Percentiles rank a stretch among this genome's conserved stretches.
Evolutionary conservation across 2,329 filamentous ascomycete species (phyloP).

Genomic region (Fonsecaea monophora): DNA sequence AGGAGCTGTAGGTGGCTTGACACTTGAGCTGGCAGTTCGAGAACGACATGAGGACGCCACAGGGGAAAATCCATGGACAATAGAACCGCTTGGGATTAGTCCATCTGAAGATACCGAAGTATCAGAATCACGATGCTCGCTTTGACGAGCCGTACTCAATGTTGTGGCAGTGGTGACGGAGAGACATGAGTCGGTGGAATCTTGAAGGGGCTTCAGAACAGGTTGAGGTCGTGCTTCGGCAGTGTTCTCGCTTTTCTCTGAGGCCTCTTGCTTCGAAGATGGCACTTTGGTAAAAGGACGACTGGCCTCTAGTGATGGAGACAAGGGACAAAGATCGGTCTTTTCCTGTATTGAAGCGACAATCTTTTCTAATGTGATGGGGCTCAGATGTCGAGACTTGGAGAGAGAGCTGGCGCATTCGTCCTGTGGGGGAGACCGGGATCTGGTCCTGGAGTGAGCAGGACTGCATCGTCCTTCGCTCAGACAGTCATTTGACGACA

Average conservation of each 20-base stretch:
- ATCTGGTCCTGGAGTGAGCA: slow-evolving; percentile 48
- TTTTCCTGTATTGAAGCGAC: slow-evolving; percentile 89
- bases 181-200: slow-evolving; percentile 64
- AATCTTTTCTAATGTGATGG: slow-evolving; percentile 90
- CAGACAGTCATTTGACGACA: slow-evolving; percentile 69
- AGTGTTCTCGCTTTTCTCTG: slow-evolving; percentile 46
- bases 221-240: slow-evolving; percentile 46
- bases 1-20: slow-evolving; percentile 11
- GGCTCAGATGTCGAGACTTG: slow-evolving; percentile 86
- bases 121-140: slow-evolving; percentile 60
- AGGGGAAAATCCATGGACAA: slow-evolving; percentile 85
- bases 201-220: slow-evolving; percentile 52
- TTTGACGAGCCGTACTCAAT: slow-evolving; percentile 54
- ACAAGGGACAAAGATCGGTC: slow-evolving; percentile 68
- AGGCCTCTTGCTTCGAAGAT: slow-evolving; percentile 46
- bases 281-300: slow-evolving; percentile 48
- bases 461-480: slow-evolving; percentile 60
- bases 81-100: slow-evolving; percentile 66
- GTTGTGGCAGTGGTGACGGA: slow-evolving; percentile 65
- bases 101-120: slow-evolving; percentile 67
- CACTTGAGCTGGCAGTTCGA: slow-evolving; percentile 43
- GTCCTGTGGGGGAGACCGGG: slow-evolving; percentile 30
- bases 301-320: slow-evolving; percentile 53
- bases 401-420: slow-evolving; percentile 54
- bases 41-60: slow-evolving; percentile 72